Base-by-base conservation (phyloP, 202 grass and related monocot species). In the Eragrostis tef region DNA sequence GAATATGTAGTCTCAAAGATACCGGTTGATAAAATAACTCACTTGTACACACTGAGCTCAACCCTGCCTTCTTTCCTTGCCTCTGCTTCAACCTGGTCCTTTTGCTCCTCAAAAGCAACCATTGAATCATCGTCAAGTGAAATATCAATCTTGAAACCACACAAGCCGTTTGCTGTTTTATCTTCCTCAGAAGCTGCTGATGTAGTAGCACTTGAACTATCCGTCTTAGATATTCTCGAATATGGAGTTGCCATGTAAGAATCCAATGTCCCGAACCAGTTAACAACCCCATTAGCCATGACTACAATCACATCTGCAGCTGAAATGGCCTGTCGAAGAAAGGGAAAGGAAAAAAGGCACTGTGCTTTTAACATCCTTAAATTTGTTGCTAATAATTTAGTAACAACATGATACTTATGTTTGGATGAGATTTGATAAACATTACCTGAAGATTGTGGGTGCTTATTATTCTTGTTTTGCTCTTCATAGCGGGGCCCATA, bases 391-490 rank as follows among this genome's bases (percentile, higher is more conserved):
- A 48, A 67, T 54, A 74, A 43, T 84, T 51, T 56, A 49, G 16
- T 47, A 74, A 20, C 11, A 77, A 81, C 50, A 73, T 59, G 43
- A 9, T 42, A 17, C 16, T 67, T 41, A 14, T 65, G 21, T 73
- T 73, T 82, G 60, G 16, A 46, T 44, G 10, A 46, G 56, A 51
- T 31, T 65, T 20, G 36, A 27, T 49, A 29, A 67, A 60, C 31
- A 67, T 87, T 78, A 98, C 95, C 87, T 93, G 92, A 86, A 90
- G 73, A 85, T 89, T 94, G 72, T 94, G 90, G 64, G 95, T 98
- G 71, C 90, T 93, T 86, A 98, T 77, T 26, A 98, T 62, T 75
- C 90, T 83, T 86, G 95, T 98, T 87, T 98, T 98, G 26, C 34
- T 64, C 49, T 83, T 91, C 80, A 93, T 87, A 77, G 89, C 51